Conservation (phyloP, 2,329 filamentous ascomycete genomes). For the Phyllosticta citribraziliensis region DNA sequence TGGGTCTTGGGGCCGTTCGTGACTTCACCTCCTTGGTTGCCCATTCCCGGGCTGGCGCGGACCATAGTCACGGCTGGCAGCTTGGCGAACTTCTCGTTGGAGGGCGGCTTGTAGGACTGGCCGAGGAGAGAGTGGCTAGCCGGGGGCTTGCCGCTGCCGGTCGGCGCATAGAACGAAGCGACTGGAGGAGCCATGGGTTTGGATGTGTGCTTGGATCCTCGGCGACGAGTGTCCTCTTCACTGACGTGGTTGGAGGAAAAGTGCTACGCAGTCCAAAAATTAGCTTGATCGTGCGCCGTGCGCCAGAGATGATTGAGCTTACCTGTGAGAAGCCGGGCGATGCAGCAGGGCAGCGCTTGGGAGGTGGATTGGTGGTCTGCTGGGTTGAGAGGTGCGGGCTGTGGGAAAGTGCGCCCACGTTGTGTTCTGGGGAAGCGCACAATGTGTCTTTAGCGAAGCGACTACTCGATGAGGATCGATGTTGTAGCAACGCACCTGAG, state of each 20-base stretch:
- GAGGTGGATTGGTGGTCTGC: too few relatives aligned
- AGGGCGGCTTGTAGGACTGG: conserved; percentile 3
- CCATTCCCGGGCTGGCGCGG: neutral
- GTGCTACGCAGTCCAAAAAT: too few relatives aligned
- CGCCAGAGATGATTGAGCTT: too few relatives aligned
- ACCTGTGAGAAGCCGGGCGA: too few relatives aligned
- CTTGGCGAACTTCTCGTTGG: conserved; percentile 2
- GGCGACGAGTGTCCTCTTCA: too few relatives aligned
- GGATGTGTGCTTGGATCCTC: neutral
- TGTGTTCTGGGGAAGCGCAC: too few relatives aligned
- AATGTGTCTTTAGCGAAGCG: neutral
- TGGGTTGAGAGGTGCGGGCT: too few relatives aligned
- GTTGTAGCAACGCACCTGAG: neutral
- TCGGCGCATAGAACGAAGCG: neutral
- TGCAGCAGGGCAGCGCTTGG: too few relatives aligned
- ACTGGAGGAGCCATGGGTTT: neutral
- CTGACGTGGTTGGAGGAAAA: too few relatives aligned
- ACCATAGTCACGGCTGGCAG: neutral
- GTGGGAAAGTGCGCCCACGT: too few relatives aligned
- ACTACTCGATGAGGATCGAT: neutral
- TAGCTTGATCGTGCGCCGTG: too few relatives aligned
- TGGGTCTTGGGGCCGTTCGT: neutral
- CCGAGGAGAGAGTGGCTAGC: conserved; percentile 2
- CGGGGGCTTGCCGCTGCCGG: neutral
- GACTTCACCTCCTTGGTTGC: neutral